Percentiles rank a stretch among this genome's conserved stretches.
Conservation (phyloP, 257 asterid species). For the Verbena officinalis region DNA sequence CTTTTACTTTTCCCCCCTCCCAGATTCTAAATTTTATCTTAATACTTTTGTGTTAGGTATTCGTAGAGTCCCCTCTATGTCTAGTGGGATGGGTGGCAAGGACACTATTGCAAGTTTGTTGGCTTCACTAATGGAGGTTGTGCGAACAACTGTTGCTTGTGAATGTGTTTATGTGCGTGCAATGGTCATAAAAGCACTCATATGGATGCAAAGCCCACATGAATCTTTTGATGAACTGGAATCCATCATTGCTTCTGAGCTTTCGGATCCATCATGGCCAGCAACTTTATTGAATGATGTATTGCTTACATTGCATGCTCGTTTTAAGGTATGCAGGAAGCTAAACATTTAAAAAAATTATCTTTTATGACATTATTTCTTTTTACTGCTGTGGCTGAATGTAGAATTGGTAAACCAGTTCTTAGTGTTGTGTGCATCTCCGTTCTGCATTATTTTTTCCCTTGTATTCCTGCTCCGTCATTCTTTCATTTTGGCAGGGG, state of each 20-base stretch:
- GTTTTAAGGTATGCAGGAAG: constrained; percentile 77
- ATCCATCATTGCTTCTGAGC: constrained; percentile 96
- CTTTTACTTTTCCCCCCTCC: background rate
- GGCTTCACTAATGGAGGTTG: constrained; percentile 98
- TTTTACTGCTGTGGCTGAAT: background rate
- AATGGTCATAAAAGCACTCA: constrained; percentile 93
- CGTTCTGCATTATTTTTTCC: background rate
- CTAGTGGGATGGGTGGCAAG: constrained; percentile 73
- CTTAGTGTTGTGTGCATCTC: too few species aligned
- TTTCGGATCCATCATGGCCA: constrained; percentile 97
- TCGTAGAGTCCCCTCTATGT: constrained; percentile 69
- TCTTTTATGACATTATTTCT: constrained; percentile 1
- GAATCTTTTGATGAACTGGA: constrained; percentile 95
- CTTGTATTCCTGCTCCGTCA: constrained; percentile 4
- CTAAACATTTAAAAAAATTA: background rate
- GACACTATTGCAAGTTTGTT: constrained; percentile 90
- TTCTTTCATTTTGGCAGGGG: background rate
- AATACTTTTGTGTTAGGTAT: constrained; percentile 48
- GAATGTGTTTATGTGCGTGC: constrained; percentile 99
- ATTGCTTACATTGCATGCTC: constrained; percentile 95
- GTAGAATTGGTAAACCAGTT: too few species aligned
- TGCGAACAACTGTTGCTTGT: constrained; percentile 97
- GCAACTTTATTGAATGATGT: constrained; percentile 85
- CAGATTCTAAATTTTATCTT: constrained; percentile 8
- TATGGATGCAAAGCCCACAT: constrained; percentile 99